Evolutionary conservation across 805 yeast genomes (phyloP), one percentile per base, ranked within the genome.

Genomic region (Wickerhamiella musiphila): DNA sequence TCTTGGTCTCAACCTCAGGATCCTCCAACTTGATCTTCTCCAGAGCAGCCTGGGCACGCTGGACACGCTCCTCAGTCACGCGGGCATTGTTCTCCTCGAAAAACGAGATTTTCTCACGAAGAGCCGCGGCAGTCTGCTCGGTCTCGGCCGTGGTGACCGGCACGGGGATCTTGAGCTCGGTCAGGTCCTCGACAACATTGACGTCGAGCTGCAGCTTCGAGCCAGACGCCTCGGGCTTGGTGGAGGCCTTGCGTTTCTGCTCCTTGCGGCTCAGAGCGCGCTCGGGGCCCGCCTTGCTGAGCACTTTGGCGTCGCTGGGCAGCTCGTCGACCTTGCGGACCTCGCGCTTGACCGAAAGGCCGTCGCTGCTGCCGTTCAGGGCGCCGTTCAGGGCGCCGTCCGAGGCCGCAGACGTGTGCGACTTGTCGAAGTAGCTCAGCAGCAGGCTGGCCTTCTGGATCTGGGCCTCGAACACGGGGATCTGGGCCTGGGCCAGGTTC

Each of bases 381-480:
- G 52, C 45, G 36, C 51, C 48, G 39, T 51, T 48, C 18, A 49
- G 52, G 26, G 49, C 53, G 26, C 42, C 46, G 33, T 49, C 49
- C 18, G 56, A 58, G 32, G 77, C 71, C 11, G 20, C 6, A 53
- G 68, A 70, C 48, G 71, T 79, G 56, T 69, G 73, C 29, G 74
- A 51, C 44, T 92, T 90, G 51, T 83, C 93, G 45, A 90, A 79
- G 56, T 69, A 69, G 23, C 59, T 49, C 52, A 84, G 64, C 51
- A 83, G 64, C 34, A 66, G 60, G 55, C 83, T 79, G 48, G 90
- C 78, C 40, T 75, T 62, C 43, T 65, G 65, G 47, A 86, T 75
- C 58, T 90, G 93, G 28, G 59, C 59, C 37, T 75, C 70, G 58
- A 77, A 84, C 18, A 95, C 96, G 18, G 96, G 94, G 45, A 58